Percentiles rank a stretch among this genome's conserved stretches.
Evolutionary conservation across 2,329 filamentous ascomycete species (phyloP).

Genomic region (Cyphellophora europaea): DNA sequence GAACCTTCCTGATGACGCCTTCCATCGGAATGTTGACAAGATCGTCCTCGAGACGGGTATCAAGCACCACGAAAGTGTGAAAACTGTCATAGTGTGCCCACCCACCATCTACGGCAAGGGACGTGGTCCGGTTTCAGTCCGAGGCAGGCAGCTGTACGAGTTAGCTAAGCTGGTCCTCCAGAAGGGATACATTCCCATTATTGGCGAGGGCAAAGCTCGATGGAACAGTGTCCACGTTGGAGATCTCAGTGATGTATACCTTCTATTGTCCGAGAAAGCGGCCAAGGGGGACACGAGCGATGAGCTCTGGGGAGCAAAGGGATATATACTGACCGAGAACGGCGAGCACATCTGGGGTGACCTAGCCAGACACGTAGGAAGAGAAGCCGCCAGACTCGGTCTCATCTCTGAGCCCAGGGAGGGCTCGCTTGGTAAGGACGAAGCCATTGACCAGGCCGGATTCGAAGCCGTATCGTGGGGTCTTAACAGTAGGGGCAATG

Average conservation of each 20-base stretch:
- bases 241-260: slow-evolving; percentile 47
- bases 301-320: slow-evolving; percentile 29
- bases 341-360: slow-evolving; percentile 56
- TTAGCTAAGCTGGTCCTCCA: slow-evolving; percentile 42
- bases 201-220: slow-evolving; percentile 46
- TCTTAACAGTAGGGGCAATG: slow-evolving; percentile 48
- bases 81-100: slow-evolving; percentile 54
- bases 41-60: slow-evolving; percentile 47
- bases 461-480: slow-evolving; percentile 46
- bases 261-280: slow-evolving; percentile 47
- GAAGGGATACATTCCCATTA: slow-evolving; percentile 40
- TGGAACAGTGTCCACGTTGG: slow-evolving; percentile 54
- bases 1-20: slow-evolving; percentile 32
- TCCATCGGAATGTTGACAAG: slow-evolving; percentile 60
- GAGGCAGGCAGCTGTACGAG: slow-evolving; percentile 48
- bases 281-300: slow-evolving; percentile 26
- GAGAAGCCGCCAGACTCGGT: slow-evolving; percentile 46
- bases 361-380: slow-evolving; percentile 45
- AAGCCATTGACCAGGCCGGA: slow-evolving; percentile 39
- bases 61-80: slow-evolving; percentile 36
- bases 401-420: slow-evolving; percentile 35
- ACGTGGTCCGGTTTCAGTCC: slow-evolving; percentile 45
- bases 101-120: slow-evolving; percentile 53
- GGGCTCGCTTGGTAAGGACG: slow-evolving; percentile 28
- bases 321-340: slow-evolving; percentile 58